A percentile compares a stretch with the other conserved stretches of the same genome.
phyloP scores from a whole-genome alignment of 169 alveolate species.

The Cryptosporidium canis region DNA sequence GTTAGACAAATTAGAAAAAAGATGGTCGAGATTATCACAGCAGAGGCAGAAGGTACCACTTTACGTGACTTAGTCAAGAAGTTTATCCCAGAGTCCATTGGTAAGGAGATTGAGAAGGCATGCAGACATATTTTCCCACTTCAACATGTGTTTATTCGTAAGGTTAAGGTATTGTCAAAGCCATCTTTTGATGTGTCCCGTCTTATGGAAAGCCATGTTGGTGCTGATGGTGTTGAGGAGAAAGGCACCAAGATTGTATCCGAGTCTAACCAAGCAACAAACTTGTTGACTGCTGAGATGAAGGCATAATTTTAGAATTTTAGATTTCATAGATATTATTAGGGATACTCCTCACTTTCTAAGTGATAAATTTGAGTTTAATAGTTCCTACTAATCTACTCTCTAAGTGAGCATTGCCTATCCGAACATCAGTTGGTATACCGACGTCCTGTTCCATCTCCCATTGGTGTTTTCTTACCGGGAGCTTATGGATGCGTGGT shows the following conservation, averaged over 20 bases:
- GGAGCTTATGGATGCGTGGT: no score
- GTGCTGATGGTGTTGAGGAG: constrained; percentile 86
- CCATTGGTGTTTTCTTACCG: no score
- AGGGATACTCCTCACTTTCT: constrained; percentile 4
- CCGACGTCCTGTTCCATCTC: no score
- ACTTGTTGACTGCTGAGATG: constrained; percentile 81
- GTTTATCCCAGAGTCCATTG: constrained; percentile 94
- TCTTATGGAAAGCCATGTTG: constrained; percentile 87
- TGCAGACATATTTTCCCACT: constrained; percentile 96
- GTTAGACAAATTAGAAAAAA: constrained; percentile 93
- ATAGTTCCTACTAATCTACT: not conserved
- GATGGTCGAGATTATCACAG: constrained; percentile 95
- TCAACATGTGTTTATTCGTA: constrained; percentile 94
- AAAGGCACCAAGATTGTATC: constrained; percentile 81
- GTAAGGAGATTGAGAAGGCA: constrained; percentile 95
- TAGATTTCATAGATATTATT: constrained; percentile 12
- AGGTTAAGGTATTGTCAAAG: constrained; percentile 96
- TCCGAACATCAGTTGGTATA: no score
- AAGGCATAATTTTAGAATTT: constrained; percentile 43
- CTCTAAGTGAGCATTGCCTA: not conserved
- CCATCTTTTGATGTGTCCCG: constrained; percentile 93
- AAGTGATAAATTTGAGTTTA: not conserved
- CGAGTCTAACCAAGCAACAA: constrained; percentile 82
- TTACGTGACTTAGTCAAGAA: constrained; percentile 95
- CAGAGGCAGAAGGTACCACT: constrained; percentile 92